Evolutionary conservation across 1,139 yeast species (phyloP).

Genomic region (Magnusiomyces tetraspermus): DNA sequence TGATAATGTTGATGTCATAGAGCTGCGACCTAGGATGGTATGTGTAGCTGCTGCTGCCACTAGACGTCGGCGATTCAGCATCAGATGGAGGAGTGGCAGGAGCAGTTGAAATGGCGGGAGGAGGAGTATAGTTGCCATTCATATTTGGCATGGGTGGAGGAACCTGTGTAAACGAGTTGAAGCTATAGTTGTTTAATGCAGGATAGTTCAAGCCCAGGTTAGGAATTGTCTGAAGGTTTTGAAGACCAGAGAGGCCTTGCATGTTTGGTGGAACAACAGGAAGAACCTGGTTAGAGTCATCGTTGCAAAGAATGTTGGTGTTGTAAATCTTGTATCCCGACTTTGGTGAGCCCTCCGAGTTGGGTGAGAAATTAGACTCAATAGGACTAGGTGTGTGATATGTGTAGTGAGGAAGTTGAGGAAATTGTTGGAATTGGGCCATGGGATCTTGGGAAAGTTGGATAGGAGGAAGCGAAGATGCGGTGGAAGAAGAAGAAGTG

Average conservation of each 20-base stretch:
- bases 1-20: not conserved
- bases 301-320: not conserved
- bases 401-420: not conserved
- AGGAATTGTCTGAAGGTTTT: not conserved
- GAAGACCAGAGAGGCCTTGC: not conserved
- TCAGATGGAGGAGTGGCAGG: not conserved
- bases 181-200: not conserved
- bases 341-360: not conserved
- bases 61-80: not conserved
- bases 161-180: not conserved
- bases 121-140: no score
- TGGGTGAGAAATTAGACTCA: not conserved
- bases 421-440: not conserved
- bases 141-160: no score
- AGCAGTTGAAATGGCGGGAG: not conserved
- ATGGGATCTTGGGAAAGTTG: not conserved
- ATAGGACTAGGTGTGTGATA: not conserved
- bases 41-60: not conserved
- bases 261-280: not conserved
- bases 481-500: not conserved
- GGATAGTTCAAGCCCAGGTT: not conserved
- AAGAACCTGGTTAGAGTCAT: not conserved
- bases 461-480: not conserved
- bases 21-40: not conserved
- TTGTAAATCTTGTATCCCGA: not conserved